These are phyloP conservation scores for Rhizopus stolonifer DNA, from an alignment of 371 early-diverging fungal genomes.

Conservation along the genomic window DNA sequence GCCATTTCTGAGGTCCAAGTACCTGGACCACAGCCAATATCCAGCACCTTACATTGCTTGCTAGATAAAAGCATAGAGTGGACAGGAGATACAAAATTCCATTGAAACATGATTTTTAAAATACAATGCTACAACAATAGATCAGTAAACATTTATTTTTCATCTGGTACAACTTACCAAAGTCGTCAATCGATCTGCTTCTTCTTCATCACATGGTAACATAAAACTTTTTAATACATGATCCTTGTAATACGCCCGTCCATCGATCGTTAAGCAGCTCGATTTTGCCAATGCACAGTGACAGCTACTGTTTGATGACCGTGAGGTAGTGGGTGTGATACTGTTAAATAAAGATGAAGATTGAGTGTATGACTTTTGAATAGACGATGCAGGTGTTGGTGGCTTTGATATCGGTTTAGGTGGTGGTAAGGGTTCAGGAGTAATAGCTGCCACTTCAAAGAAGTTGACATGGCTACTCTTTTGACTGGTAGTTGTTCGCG, in stretches of 20 bases:
- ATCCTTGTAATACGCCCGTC: conserved; percentile 16
- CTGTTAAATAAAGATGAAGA: conserved; percentile 1
- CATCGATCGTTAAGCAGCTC: conserved; percentile 3
- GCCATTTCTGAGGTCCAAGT: conserved; percentile 41
- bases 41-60: conserved; percentile 25
- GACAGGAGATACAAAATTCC: conserved; percentile 36
- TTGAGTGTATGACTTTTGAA: conserved; percentile 10
- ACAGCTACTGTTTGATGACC: conserved; percentile 6
- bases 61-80: neutral
- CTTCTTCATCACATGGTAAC: conserved; percentile 43
- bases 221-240: conserved; percentile 15
- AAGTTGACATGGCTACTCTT: conserved; percentile 6
- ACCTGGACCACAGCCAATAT: conserved; percentile 46
- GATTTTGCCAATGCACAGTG: neutral
- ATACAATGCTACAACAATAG: conserved; percentile 34
- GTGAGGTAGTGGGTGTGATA: neutral
- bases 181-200: conserved; percentile 39
- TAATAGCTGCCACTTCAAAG: conserved; percentile 21
- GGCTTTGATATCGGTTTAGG: conserved; percentile 6
- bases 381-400: conserved; percentile 11
- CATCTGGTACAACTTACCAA: conserved; percentile 22
- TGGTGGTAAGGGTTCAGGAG: conserved; percentile 11
- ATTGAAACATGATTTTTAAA: conserved; percentile 34
- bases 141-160: neutral
- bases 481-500: neutral